Conservation (phyloP, 1,284 basidiomycete genomes). For the Ceratobasidium sp. region DNA sequence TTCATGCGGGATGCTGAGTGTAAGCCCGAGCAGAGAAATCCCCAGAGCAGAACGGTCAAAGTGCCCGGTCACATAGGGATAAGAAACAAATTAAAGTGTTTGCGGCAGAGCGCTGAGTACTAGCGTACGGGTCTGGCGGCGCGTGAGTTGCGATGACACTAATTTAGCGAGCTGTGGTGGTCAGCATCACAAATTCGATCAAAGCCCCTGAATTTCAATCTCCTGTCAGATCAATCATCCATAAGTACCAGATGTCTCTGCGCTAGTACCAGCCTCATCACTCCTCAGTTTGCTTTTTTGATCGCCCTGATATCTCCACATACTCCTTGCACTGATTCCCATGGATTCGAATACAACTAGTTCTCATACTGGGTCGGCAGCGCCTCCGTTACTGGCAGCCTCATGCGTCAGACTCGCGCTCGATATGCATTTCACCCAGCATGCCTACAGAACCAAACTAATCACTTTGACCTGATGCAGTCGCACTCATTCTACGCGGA, state of each 20-base stretch:
- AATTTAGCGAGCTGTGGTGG: too few species aligned
- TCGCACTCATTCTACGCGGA: neutral
- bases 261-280: too few species aligned
- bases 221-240: too few species aligned
- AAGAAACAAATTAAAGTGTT: too few species aligned
- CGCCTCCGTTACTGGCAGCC: neutral
- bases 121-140: too few species aligned
- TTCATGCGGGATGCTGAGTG: neutral
- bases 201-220: too few species aligned
- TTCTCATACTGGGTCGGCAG: neutral
- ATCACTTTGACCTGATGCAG: too few species aligned
- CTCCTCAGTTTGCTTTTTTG: neutral
- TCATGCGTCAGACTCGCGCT: slow-evolving; percentile 1
- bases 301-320: neutral
- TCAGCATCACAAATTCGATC: too few species aligned
- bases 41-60: neutral
- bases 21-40: neutral
- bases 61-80: neutral
- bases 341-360: neutral
- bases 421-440: slow-evolving; percentile 1
- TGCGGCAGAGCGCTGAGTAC: too few species aligned
- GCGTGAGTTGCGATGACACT: too few species aligned
- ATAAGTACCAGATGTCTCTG: too few species aligned
- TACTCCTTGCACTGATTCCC: neutral
- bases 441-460: too few species aligned